Evolutionary conservation across 345 rosid genomes (phyloP).

Genomic region (sweet orange (Citrus sinensis)): DNA sequence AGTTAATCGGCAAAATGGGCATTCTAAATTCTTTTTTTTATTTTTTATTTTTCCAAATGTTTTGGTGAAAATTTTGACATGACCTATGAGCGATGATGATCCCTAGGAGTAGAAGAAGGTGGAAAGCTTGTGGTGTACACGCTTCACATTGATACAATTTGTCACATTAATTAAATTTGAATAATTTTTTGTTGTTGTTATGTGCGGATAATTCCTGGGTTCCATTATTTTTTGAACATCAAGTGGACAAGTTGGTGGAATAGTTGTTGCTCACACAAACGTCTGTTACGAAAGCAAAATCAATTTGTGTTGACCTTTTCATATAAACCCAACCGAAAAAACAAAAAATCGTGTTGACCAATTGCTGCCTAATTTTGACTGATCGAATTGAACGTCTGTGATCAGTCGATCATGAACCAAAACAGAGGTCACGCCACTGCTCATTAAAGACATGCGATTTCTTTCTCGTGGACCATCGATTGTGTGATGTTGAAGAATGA

Average conservation of each 20-base stretch:
- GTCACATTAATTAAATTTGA: neutral
- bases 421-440: no score
- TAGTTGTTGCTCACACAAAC: neutral
- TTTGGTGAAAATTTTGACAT: no score
- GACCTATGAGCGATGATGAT: neutral
- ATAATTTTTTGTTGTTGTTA: neutral
- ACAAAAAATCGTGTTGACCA: neutral
- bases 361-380: neutral
- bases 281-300: neutral
- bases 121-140: neutral
- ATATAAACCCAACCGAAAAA: no score
- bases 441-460: no score
- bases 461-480: neutral
- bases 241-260: neutral
- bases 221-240: neutral
- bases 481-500: neutral
- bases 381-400: neutral
- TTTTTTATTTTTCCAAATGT: no score
- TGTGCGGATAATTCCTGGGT: neutral
- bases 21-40: no score
- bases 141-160: no score
- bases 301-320: neutral
- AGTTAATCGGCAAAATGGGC: neutral
- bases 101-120: neutral
- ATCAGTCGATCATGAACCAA: neutral